Evolutionary conservation across 805 yeast species (phyloP).

Genomic region (Tetrapisispora namnaoensis): DNA sequence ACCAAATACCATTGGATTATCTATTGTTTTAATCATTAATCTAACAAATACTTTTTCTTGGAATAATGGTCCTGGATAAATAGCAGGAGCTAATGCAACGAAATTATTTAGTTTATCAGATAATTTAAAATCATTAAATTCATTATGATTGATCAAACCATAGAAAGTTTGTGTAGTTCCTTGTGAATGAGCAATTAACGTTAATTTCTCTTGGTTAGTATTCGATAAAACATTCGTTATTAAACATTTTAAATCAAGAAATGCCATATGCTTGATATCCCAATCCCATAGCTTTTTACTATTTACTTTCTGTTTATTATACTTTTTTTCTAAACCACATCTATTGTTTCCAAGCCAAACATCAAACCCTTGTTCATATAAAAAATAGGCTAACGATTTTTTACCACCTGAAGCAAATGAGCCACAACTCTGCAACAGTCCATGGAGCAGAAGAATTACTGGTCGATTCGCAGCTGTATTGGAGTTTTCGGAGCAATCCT

Average conservation of each 20-base stretch:
- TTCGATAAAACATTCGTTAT: constrained; percentile 45
- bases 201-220: constrained; percentile 36
- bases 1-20: constrained; percentile 54
- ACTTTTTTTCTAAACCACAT: constrained; percentile 72
- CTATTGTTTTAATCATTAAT: constrained; percentile 47
- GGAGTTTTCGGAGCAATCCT: constrained; percentile 3
- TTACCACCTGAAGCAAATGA: constrained; percentile 78
- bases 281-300: constrained; percentile 68
- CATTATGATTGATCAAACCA: constrained; percentile 40
- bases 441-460: constrained; percentile 77
- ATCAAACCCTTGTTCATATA: constrained; percentile 52
- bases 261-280: constrained; percentile 81
- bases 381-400: constrained; percentile 60
- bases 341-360: constrained; percentile 91
- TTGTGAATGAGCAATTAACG: constrained; percentile 79
- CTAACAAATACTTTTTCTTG: constrained; percentile 51
- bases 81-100: constrained; percentile 82
- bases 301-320: constrained; percentile 25
- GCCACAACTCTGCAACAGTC: constrained; percentile 78
- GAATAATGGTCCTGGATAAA: constrained; percentile 72
- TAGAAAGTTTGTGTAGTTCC: constrained; percentile 83
- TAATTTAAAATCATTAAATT: constrained; percentile 28
- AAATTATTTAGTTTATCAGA: constrained; percentile 55
- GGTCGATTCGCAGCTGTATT: constrained; percentile 24
- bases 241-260: constrained; percentile 65